phyloP scores from a whole-genome alignment of 768 basidiomycete species.

The Ramaria sp. region DNA sequence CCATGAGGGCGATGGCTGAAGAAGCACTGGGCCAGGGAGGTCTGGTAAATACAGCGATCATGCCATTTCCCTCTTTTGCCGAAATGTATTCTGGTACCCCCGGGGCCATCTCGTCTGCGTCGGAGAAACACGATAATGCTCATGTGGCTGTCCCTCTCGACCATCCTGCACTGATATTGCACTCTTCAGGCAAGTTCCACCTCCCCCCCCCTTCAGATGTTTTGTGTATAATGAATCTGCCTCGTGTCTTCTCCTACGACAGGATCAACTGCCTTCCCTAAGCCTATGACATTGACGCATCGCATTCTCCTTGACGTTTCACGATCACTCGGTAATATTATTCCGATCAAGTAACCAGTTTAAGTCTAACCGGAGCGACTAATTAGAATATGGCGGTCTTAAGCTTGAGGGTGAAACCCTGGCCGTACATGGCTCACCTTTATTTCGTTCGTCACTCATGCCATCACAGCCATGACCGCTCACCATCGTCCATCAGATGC shows the following conservation, averaged over 20 bases:
- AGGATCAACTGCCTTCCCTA: slow-evolving; percentile 22
- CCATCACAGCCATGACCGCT: no score
- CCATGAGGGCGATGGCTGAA: slow-evolving; percentile 14
- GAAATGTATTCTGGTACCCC: slow-evolving; percentile 9
- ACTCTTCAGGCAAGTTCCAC: slow-evolving; percentile 12
- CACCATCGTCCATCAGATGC: neutral
- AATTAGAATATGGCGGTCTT: slow-evolving; percentile 9
- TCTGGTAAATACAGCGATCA: slow-evolving; percentile 5
- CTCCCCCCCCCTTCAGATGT: neutral
- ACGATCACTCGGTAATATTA: slow-evolving; percentile 6
- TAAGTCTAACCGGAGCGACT: no score
- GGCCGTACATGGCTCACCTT: slow-evolving; percentile 14
- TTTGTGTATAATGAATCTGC: neutral
- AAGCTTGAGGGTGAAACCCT: slow-evolving; percentile 13
- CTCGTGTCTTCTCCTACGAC: neutral
- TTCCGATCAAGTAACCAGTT: no score
- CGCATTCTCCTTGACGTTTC: slow-evolving; percentile 12
- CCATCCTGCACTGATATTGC: slow-evolving; percentile 5
- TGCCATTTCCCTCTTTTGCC: slow-evolving; percentile 12
- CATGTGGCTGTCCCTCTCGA: neutral
- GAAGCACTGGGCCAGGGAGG: slow-evolving; percentile 11
- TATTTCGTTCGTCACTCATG: slow-evolving; percentile 15
- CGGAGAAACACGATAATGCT: neutral
- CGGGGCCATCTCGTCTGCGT: neutral
- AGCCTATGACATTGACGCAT: slow-evolving; percentile 16